Percentiles rank a stretch among this genome's conserved stretches.
phyloP scores from a whole-genome alignment of 345 rosid genomes.

The Populus euphratica region DNA sequence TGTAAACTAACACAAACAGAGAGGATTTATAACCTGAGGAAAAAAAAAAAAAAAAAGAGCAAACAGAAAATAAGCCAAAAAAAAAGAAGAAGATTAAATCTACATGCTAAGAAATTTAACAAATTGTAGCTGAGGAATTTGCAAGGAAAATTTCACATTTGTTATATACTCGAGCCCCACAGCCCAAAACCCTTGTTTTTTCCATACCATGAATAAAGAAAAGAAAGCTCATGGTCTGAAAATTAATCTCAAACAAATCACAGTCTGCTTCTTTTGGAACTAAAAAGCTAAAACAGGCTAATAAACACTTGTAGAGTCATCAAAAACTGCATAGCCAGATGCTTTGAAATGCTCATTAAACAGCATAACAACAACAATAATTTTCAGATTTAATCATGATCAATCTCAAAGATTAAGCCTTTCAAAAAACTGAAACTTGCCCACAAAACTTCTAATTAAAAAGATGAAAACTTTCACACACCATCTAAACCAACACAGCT shows the following conservation, averaged over 20 bases:
- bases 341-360: background rate
- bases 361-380: background rate
- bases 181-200: background rate
- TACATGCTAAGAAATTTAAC: background rate
- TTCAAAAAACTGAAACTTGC: background rate
- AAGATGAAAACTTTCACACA: background rate
- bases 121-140: background rate
- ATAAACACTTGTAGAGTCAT: background rate
- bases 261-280: background rate
- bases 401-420: background rate
- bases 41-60: background rate
- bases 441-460: background rate
- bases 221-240: background rate
- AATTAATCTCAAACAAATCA: background rate
- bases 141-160: background rate
- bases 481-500: background rate
- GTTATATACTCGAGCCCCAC: background rate
- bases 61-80: background rate
- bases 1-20: background rate
- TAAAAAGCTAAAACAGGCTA: background rate
- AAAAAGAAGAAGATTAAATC: background rate
- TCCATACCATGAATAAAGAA: background rate
- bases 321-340: background rate
- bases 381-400: background rate
- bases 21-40: conserved; percentile 3